These are phyloP conservation scores for Fagus crenata DNA, from an alignment of 306 rosid species.

Conservation along the genomic window DNA sequence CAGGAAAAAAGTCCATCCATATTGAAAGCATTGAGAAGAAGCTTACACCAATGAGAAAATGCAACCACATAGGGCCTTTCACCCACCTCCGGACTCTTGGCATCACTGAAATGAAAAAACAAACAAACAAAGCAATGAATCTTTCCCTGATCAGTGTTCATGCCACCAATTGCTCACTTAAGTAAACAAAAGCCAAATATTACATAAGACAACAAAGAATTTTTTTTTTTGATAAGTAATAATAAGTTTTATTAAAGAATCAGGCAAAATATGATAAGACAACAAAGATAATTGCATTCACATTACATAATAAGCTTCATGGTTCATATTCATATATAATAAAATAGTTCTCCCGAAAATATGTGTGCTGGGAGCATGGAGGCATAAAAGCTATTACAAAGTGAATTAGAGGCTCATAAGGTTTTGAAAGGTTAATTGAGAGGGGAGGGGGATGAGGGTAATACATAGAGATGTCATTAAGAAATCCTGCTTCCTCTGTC, in stretches of 20 bases:
- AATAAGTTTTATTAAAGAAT: no score
- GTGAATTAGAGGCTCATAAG: neutral
- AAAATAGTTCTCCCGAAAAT: no score
- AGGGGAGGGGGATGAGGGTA: neutral
- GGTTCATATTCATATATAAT: neutral
- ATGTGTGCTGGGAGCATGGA: neutral
- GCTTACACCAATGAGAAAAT: conserved; percentile 87
- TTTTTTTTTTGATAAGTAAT: no score
- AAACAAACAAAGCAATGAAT: conserved; percentile 17
- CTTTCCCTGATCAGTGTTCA: neutral
- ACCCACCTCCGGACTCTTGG: conserved; percentile 61
- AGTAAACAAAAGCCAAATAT: neutral
- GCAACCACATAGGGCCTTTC: conserved; percentile 96
- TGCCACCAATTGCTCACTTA: neutral
- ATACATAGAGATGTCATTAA: neutral
- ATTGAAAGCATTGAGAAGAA: conserved; percentile 26
- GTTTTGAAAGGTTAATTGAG: neutral
- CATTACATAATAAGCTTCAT: neutral
- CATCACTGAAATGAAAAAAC: conserved; percentile 64
- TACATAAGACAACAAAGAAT: neutral
- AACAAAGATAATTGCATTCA: neutral
- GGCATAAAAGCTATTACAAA: neutral
- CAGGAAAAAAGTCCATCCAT: conserved; percentile 1
- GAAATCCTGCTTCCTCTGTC: neutral
- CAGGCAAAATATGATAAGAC: neutral